These are phyloP conservation scores for Coniochaeta sp. DNA, from an alignment of 2,329 filamentous ascomycete genomes.

Conservation along the genomic window DNA sequence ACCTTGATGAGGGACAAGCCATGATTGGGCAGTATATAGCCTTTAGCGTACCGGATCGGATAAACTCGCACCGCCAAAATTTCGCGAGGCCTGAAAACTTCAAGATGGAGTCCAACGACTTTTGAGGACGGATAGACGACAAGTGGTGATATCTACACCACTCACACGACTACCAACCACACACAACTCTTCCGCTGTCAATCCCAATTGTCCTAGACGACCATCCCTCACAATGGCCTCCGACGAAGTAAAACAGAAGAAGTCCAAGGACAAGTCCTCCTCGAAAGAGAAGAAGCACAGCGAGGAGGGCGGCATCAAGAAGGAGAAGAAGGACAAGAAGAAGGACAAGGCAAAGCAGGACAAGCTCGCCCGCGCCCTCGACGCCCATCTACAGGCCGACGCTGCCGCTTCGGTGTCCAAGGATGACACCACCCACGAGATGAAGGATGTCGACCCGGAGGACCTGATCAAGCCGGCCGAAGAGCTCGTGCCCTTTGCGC, in stretches of 20 bases:
- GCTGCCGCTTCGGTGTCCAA: constrained; percentile 35
- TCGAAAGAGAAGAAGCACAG: constrained; percentile 49
- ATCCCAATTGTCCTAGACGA: no score
- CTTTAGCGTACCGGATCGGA: background rate
- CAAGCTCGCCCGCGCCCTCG: constrained; percentile 57
- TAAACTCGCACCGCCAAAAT: constrained; percentile 3
- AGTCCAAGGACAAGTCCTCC: constrained; percentile 32
- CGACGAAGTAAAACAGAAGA: constrained; percentile 27
- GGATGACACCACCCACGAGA: constrained; percentile 26
- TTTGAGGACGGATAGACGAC: background rate
- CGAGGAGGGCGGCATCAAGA: constrained; percentile 44
- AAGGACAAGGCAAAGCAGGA: constrained; percentile 69
- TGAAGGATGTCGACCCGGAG: constrained; percentile 36
- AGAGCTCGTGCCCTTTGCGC: constrained; percentile 75
- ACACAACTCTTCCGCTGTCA: background rate
- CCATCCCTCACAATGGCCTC: constrained; percentile 12
- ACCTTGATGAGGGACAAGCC: background rate
- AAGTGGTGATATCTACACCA: background rate
- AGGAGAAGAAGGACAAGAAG: constrained; percentile 53
- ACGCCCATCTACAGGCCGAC: constrained; percentile 52
- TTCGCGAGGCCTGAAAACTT: constrained; percentile 2
- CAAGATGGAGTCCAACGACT: background rate
- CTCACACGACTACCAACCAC: background rate
- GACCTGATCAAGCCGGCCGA: constrained; percentile 32
- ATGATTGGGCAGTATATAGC: background rate